Evolutionary conservation across 192 early-diverging fungal genomes (phyloP).

Genomic region (Dispira simplex): DNA sequence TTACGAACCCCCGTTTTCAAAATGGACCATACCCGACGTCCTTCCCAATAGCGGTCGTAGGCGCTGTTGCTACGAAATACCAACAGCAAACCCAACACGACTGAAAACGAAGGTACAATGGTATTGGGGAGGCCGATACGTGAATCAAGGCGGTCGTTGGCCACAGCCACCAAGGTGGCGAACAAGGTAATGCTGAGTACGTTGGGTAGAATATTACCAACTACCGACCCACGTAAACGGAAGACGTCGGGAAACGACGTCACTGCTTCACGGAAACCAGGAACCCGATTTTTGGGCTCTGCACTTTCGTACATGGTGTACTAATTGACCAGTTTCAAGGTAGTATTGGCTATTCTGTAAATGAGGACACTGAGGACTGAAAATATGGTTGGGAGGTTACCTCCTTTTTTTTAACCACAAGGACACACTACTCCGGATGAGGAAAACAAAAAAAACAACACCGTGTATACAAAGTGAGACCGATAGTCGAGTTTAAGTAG

Average conservation of each 20-base stretch:
- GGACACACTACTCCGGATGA: too few relatives aligned
- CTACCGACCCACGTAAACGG: conserved; percentile 14
- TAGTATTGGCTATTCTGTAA: not conserved
- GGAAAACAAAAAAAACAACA: too few relatives aligned
- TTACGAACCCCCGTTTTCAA: conserved; percentile 48
- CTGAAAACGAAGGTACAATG: conserved; percentile 33
- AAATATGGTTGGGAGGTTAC: too few relatives aligned
- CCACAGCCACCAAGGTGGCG: conserved; percentile 2
- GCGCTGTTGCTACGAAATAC: conserved; percentile 76
- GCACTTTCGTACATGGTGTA: conserved; percentile 11
- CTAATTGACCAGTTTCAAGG: not conserved
- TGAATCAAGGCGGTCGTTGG: conserved; percentile 11
- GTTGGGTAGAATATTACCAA: conserved; percentile 13
- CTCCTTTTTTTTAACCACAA: too few relatives aligned
- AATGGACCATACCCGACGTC: conserved; percentile 49
- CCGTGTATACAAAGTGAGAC: too few relatives aligned
- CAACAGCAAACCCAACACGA: conserved; percentile 54
- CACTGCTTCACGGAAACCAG: conserved; percentile 4
- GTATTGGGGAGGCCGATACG: conserved; percentile 21
- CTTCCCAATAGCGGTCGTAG: conserved; percentile 64
- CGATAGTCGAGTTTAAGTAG: too few relatives aligned
- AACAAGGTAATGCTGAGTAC: conserved; percentile 12
- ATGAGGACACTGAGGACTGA: conserved; percentile 5
- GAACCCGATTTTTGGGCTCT: not conserved
- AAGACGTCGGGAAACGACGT: conserved; percentile 9